Evolutionary conservation across 192 early-diverging fungal species (phyloP).

Genomic region (Rhizoclosmatium globosum): DNA sequence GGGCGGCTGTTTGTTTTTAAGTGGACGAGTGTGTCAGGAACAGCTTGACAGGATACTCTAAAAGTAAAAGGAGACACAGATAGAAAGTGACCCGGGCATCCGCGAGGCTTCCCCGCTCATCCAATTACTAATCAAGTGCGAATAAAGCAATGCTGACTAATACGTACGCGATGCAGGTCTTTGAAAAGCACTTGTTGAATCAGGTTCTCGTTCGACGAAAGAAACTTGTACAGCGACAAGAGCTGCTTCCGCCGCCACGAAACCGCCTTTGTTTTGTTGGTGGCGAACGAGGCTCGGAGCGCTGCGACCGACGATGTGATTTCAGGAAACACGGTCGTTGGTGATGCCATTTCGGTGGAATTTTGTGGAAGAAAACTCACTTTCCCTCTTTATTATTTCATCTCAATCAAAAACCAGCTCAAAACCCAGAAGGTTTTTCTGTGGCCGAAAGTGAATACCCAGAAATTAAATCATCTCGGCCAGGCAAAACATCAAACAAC

Average conservation of each 20-base stretch:
- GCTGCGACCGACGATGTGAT: constrained; percentile 36
- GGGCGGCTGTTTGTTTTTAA: background rate
- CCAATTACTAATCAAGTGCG: constrained; percentile 18
- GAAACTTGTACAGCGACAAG: constrained; percentile 28
- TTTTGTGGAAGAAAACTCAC: too few relatives aligned
- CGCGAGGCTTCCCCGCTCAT: constrained; percentile 28
- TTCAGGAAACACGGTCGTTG: background rate
- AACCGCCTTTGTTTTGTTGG: constrained; percentile 41
- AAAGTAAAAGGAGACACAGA: background rate
- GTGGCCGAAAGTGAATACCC: too few relatives aligned
- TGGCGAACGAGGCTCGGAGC: constrained; percentile 44
- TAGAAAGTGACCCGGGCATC: constrained; percentile 31
- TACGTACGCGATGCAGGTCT: constrained; percentile 17
- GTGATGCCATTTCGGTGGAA: background rate
- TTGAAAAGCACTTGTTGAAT: background rate
- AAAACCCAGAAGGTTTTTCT: too few relatives aligned
- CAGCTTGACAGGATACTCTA: background rate
- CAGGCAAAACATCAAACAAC: too few relatives aligned
- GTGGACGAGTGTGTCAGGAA: background rate
- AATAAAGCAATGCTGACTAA: background rate
- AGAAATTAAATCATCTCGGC: too few relatives aligned
- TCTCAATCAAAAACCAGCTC: too few relatives aligned
- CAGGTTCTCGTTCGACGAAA: background rate
- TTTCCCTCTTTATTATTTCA: too few relatives aligned
- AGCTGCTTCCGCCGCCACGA: constrained; percentile 54